Percentiles rank a stretch among this genome's conserved stretches.
These are phyloP conservation scores for Meyerozyma elateridarum DNA, from an alignment of 1,139 yeast genomes.

Conservation along the genomic window DNA sequence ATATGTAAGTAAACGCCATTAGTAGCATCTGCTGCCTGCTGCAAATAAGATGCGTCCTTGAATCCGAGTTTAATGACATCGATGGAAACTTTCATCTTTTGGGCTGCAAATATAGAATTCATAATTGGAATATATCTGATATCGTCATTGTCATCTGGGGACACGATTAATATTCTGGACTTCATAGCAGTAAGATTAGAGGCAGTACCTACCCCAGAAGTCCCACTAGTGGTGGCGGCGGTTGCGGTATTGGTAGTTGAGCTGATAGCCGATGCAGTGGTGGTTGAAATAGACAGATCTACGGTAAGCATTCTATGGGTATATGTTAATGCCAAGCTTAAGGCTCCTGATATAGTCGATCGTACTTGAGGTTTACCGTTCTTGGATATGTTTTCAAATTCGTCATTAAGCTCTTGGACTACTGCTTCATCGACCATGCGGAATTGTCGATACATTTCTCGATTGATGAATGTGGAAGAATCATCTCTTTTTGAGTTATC, in stretches of 20 bases:
- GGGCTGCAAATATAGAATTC: constrained; percentile 96
- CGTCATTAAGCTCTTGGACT: constrained; percentile 51
- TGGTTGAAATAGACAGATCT: constrained; percentile 46
- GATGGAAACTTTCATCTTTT: constrained; percentile 81
- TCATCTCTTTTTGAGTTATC: constrained; percentile 10
- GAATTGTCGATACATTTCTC: constrained; percentile 79
- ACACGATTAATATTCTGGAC: constrained; percentile 69
- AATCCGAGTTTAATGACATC: constrained; percentile 84
- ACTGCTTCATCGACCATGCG: constrained; percentile 76
- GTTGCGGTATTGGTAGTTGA: constrained; percentile 30
- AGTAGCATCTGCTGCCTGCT: constrained; percentile 95
- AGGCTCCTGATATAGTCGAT: constrained; percentile 69
- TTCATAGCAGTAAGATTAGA: constrained; percentile 41
- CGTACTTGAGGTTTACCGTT: constrained; percentile 17
- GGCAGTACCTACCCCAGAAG: constrained; percentile 12
- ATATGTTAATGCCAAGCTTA: constrained; percentile 73
- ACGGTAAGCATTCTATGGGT: constrained; percentile 62
- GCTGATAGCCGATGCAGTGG: constrained; percentile 44
- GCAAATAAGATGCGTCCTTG: constrained; percentile 72
- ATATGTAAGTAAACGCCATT: constrained; percentile 81
- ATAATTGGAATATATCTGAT: constrained; percentile 87
- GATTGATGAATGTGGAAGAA: constrained; percentile 20
- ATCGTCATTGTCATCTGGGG: constrained; percentile 67
- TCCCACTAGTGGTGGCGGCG: constrained; percentile 10
- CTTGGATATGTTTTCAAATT: constrained; percentile 32